phyloP scores from a whole-genome alignment of 352 stramenopile species.

The Phytophthora syringae region DNA sequence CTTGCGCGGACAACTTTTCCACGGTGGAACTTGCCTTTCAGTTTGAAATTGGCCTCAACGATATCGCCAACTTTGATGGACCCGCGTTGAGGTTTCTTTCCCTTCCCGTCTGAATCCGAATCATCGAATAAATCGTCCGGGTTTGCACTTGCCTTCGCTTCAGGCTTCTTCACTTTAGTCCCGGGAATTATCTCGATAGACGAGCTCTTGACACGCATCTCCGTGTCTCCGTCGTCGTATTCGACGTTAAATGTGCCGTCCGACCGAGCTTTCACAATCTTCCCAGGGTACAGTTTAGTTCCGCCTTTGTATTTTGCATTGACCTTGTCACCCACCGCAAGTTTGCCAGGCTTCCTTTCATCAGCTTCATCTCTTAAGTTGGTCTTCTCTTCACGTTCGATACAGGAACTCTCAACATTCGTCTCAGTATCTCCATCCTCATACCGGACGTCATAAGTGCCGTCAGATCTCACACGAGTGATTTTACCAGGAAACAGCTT shows the following conservation, averaged over 20 bases:
- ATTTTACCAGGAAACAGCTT: constrained; percentile 62
- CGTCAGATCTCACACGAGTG: constrained; percentile 46
- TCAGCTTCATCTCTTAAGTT: not conserved
- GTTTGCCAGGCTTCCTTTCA: constrained; percentile 15
- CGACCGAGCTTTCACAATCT: constrained; percentile 44
- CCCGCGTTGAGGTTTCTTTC: not conserved
- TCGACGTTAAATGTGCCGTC: constrained; percentile 74
- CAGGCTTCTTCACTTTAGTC: constrained; percentile 14
- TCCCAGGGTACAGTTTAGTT: constrained; percentile 46
- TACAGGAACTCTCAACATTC: constrained; percentile 30
- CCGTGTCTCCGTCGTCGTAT: constrained; percentile 61
- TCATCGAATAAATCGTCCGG: constrained; percentile 40
- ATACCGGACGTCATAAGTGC: constrained; percentile 75
- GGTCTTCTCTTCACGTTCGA: constrained; percentile 18
- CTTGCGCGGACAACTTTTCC: constrained; percentile 34
- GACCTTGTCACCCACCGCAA: constrained; percentile 48
- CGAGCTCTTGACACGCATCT: constrained; percentile 35
- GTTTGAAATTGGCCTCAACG: constrained; percentile 47
- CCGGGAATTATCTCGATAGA: constrained; percentile 15
- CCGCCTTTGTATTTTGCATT: constrained; percentile 49
- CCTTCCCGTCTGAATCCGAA: constrained; percentile 31
- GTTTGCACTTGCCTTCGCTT: constrained; percentile 18
- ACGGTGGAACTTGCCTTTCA: constrained; percentile 43
- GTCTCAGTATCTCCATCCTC: constrained; percentile 64
- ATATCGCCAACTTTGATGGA: constrained; percentile 32